phyloP scores from a whole-genome alignment of 225 moss, liverwort and hornwort species.

The Polytrichum commune region DNA sequence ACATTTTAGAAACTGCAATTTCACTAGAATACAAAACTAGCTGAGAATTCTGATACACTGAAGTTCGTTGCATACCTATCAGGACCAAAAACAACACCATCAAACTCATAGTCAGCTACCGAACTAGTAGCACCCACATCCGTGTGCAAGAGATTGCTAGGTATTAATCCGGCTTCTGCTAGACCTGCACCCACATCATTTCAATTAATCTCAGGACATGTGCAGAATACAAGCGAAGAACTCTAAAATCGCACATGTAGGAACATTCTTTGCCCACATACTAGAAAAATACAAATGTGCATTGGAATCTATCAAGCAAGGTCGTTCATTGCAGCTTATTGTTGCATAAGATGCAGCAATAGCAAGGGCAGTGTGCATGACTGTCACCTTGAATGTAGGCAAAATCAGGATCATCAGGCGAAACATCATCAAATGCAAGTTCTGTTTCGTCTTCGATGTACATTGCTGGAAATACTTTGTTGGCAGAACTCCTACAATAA shows the following conservation, averaged over 20 bases:
- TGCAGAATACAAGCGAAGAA: no score
- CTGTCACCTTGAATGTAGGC: constrained; percentile 81
- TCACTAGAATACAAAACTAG: no score
- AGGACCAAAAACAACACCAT: constrained; percentile 55
- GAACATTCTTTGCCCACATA: background rate
- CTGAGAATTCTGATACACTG: background rate
- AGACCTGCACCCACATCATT: constrained; percentile 47
- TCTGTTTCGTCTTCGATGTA: constrained; percentile 81
- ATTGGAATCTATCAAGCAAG: no score
- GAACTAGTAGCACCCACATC: constrained; percentile 43
- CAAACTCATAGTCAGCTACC: constrained; percentile 25
- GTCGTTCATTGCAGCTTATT: background rate
- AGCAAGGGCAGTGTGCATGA: background rate
- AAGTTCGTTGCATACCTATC: constrained; percentile 50
- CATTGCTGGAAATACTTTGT: constrained; percentile 95
- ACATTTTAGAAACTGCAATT: no score
- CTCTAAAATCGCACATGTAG: background rate
- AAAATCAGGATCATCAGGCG: constrained; percentile 87
- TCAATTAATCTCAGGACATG: background rate
- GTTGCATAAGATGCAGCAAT: background rate
- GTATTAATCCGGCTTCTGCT: constrained; percentile 94
- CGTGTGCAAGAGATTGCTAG: constrained; percentile 78
- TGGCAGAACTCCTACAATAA: constrained; percentile 71
- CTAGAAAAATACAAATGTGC: background rate
- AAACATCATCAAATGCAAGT: constrained; percentile 86